Evolutionary conservation across 148 eudicot genomes (phyloP), one percentile per base, ranked within the genome.

Genomic region (Diospyros lotus): DNA sequence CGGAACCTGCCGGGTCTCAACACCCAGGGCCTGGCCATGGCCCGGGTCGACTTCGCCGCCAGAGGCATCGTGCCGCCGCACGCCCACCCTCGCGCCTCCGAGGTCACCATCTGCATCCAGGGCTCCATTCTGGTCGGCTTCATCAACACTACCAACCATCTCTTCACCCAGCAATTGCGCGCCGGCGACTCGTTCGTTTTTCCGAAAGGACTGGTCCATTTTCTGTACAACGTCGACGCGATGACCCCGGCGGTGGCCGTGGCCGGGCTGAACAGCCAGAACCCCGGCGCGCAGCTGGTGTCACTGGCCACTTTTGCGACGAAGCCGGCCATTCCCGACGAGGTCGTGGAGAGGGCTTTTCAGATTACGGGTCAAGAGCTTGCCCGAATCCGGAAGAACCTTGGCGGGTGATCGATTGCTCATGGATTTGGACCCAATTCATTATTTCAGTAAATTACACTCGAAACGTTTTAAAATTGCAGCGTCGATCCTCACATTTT

Each of bases 71-170:
- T 94, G 11, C 96, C 98, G 4, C 92, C 93, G 1, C 96, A 94
- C 79, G 77, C 89, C 3, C 98, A 94, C 82, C 96, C 98, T 3
- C 85, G 98, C 62, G 97, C 97, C 61, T 84, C 98, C 0, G 97
- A 95, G 28, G 92, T 90, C 17, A 84, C 93, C 75, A 87, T 87
- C 8, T 81, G 94, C 71, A 80, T 90, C 0, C 76, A 81, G 54
- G 98, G 97, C 1, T 84, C 87, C 0, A 82, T 95, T 46, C 77
- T 90, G 1, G 97, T 90, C 44, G 97, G 96, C 45, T 90, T 95
- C 70, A 82, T 95, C 1, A 90, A 90, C 68, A 89, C 94, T 2
- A 79, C 91, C 0, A 88, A 88, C 14, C 77, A 74, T 11, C 60
- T 84, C 42, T 89, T 78, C 56, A 86, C 92, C 0, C 93, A 87